Conservation (phyloP, 2,329 filamentous ascomycete species). For the Aspergillus quadricinctus region DNA sequence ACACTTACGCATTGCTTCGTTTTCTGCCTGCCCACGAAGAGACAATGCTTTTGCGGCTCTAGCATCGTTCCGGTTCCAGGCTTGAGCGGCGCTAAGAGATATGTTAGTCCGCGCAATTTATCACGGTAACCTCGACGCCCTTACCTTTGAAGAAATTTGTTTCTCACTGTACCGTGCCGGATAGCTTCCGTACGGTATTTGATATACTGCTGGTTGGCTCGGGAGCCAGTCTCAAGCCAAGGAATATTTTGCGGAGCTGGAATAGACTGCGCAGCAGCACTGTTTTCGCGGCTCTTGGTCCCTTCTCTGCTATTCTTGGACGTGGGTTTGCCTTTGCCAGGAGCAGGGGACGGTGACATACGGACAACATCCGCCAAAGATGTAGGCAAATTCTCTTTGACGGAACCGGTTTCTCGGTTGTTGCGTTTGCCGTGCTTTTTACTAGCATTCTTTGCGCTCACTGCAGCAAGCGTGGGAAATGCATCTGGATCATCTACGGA, state of each 20-base stretch:
- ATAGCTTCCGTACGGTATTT: constrained; percentile 95
- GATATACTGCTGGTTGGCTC: constrained; percentile 88
- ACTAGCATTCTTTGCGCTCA: constrained; percentile 61
- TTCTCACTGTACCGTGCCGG: constrained; percentile 91
- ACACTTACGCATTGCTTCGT: constrained; percentile 93
- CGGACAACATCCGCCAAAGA: constrained; percentile 92
- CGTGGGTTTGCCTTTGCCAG: constrained; percentile 51
- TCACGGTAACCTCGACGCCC: constrained; percentile 11
- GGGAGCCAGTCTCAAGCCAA: constrained; percentile 90
- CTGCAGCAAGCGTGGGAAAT: constrained; percentile 83
- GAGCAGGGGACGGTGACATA: constrained; percentile 82
- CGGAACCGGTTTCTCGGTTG: constrained; percentile 46
- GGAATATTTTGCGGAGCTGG: constrained; percentile 86
- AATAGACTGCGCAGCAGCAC: constrained; percentile 75
- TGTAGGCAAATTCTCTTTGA: constrained; percentile 66
- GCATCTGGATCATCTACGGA: constrained; percentile 92
- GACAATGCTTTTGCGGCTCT: constrained; percentile 92
- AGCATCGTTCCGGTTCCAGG: constrained; percentile 97
- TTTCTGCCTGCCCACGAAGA: constrained; percentile 91
- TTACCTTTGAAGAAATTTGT: constrained; percentile 94
- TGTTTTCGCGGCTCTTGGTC: constrained; percentile 68
- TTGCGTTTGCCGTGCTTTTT: constrained; percentile 95
- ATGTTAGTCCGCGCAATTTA: background rate
- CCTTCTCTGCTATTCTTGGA: constrained; percentile 59
- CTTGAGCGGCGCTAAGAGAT: constrained; percentile 74